These are phyloP conservation scores for Trichoderma citrinoviride DNA, from an alignment of 2,329 filamentous ascomycete genomes.

Conservation along the genomic window DNA sequence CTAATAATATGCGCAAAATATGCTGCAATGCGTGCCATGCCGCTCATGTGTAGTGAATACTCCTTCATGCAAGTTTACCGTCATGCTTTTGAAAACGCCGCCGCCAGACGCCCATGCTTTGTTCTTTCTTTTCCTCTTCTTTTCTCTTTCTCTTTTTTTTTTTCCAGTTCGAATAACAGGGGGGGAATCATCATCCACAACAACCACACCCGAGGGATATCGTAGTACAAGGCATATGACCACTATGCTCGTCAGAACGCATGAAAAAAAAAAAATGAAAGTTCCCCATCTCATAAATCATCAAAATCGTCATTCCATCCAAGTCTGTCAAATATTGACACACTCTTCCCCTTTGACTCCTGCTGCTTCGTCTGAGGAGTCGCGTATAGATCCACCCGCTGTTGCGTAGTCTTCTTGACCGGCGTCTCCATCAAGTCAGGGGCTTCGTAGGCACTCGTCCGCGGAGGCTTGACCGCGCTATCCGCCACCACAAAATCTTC, in stretches of 20 bases:
- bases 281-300: slow-evolving; percentile 36
- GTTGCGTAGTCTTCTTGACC: slow-evolving; percentile 34
- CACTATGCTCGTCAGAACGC: slow-evolving; percentile 18
- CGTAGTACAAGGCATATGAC: slow-evolving; percentile 13
- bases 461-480: slow-evolving; percentile 23
- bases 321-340: slow-evolving; percentile 53
- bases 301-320: slow-evolving; percentile 60
- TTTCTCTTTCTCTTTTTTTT: neutral
- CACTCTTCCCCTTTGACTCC: slow-evolving; percentile 29
- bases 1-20: slow-evolving; percentile 1
- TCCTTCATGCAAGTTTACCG: neutral
- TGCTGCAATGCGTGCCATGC: neutral
- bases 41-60: neutral
- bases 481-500: slow-evolving; percentile 24
- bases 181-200: neutral
- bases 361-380: slow-evolving; percentile 24
- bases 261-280: neutral
- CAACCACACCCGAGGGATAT: slow-evolving; percentile 19
- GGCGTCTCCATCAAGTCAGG: slow-evolving; percentile 41
- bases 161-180: neutral
- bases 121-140: neutral
- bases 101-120: neutral
- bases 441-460: slow-evolving; percentile 1
- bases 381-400: slow-evolving; percentile 21
- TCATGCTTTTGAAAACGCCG: neutral